Evolutionary conservation across 345 rosid species (phyloP).

Genomic region (Viola odorata): DNA sequence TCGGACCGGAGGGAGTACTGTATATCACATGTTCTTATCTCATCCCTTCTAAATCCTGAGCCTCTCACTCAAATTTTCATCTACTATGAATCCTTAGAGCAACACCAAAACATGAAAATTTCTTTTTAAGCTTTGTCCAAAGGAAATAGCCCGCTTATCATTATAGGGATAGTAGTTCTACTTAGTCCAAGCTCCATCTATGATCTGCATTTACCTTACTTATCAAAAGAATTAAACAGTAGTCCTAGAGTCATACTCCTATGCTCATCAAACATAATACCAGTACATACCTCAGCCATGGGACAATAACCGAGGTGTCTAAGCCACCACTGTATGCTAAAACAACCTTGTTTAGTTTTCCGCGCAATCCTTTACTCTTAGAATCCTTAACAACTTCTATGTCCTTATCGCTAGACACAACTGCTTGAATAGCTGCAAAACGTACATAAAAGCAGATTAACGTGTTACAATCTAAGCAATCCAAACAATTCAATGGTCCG

Average conservation of each 20-base stretch:
- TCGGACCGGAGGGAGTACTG: too few species aligned
- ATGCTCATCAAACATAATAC: constrained; percentile 10
- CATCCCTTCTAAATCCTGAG: too few species aligned
- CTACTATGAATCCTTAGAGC: too few species aligned
- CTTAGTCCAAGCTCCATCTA: too few species aligned
- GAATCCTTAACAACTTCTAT: constrained; percentile 20
- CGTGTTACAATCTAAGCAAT: neutral
- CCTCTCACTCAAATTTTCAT: too few species aligned
- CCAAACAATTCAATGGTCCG: neutral
- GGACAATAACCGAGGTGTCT: constrained; percentile 95
- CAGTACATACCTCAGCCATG: constrained; percentile 74
- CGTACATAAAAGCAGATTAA: neutral
- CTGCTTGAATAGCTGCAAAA: constrained; percentile 54
- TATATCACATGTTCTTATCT: neutral
- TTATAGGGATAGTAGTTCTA: too few species aligned
- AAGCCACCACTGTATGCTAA: constrained; percentile 96
- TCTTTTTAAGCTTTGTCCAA: too few species aligned
- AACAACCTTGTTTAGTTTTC: constrained; percentile 85
- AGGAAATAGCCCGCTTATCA: too few species aligned
- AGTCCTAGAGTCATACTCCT: too few species aligned
- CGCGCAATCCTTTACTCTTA: constrained; percentile 54
- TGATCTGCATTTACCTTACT: too few species aligned
- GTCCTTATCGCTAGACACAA: constrained; percentile 37
- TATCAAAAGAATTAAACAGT: too few species aligned
- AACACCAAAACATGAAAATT: too few species aligned